phyloP scores from a whole-genome alignment of 352 stramenopile genomes.

The Globisporangium carolinianum region DNA sequence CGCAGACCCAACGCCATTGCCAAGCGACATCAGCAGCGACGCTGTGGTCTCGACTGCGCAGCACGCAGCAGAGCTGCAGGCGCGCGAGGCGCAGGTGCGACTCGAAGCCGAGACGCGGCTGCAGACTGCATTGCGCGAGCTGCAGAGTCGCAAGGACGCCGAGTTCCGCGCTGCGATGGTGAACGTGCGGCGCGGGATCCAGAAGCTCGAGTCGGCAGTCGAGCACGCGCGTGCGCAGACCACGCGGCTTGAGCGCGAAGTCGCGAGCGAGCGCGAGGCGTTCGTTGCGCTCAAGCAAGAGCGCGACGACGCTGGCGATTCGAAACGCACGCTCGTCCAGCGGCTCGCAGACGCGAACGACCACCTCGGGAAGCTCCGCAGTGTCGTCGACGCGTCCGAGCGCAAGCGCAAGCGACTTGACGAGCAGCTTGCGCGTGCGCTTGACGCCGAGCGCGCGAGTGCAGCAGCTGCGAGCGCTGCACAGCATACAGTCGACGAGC shows the following conservation, averaged over 20 bases:
- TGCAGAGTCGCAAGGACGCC: slow-evolving; percentile 52
- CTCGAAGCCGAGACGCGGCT: slow-evolving; percentile 43
- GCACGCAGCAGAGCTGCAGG: slow-evolving; percentile 47
- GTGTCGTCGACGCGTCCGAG: slow-evolving; percentile 38
- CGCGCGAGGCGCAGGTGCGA: slow-evolving; percentile 39
- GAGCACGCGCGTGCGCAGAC: slow-evolving; percentile 41
- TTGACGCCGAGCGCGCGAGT: slow-evolving; percentile 14
- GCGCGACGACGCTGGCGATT: slow-evolving; percentile 37
- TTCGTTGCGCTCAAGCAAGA: slow-evolving; percentile 54
- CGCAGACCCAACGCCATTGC: neutral
- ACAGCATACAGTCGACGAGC: slow-evolving; percentile 5
- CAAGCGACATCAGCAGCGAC: neutral
- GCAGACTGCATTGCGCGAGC: slow-evolving; percentile 50
- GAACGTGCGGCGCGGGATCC: slow-evolving; percentile 65
- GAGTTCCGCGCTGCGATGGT: slow-evolving; percentile 67
- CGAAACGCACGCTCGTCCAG: slow-evolving; percentile 36
- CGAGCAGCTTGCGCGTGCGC: slow-evolving; percentile 18
- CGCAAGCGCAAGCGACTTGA: slow-evolving; percentile 24
- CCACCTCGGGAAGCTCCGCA: slow-evolving; percentile 51
- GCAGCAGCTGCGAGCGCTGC: slow-evolving; percentile 3
- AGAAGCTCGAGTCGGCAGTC: slow-evolving; percentile 50
- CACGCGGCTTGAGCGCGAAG: slow-evolving; percentile 43
- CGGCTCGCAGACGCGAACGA: slow-evolving; percentile 65
- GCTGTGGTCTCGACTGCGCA: slow-evolving; percentile 34
- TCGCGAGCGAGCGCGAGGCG: slow-evolving; percentile 37